phyloP scores from a whole-genome alignment of 768 basidiomycete species.

The Cantharellus cinnabarinus region DNA sequence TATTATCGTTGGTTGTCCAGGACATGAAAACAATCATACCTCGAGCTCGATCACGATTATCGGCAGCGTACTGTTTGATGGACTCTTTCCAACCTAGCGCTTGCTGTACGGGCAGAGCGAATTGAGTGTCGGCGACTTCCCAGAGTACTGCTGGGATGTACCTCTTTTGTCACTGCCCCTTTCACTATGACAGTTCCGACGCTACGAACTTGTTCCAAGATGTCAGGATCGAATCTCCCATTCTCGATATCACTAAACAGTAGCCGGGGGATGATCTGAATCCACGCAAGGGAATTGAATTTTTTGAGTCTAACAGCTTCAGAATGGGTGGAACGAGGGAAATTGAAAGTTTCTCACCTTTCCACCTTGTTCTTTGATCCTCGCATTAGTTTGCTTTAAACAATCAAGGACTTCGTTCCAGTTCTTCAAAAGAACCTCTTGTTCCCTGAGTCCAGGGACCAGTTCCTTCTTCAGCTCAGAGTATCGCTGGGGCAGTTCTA shows the following conservation, averaged over 20 bases:
- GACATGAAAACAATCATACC: slow-evolving; percentile 15
- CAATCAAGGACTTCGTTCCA: slow-evolving; percentile 37
- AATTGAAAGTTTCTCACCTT: neutral
- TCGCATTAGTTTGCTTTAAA: slow-evolving; percentile 26
- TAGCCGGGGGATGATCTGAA: slow-evolving; percentile 30
- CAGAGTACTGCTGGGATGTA: neutral
- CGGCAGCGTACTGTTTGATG: slow-evolving; percentile 32
- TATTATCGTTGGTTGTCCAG: slow-evolving; percentile 9
- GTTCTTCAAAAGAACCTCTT: slow-evolving; percentile 20
- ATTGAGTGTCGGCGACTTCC: slow-evolving; percentile 8
- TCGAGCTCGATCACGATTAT: slow-evolving; percentile 17
- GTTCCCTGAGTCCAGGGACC: slow-evolving; percentile 19
- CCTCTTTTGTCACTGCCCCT: neutral
- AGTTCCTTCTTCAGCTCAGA: slow-evolving; percentile 36
- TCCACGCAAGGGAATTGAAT: neutral
- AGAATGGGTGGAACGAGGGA: neutral
- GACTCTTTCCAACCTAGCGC: slow-evolving; percentile 17
- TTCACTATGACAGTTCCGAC: neutral
- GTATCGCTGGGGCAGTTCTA: slow-evolving; percentile 35
- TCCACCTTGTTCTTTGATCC: slow-evolving; percentile 17
- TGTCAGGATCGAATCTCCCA: neutral
- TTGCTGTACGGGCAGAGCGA: slow-evolving; percentile 6
- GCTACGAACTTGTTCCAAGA: neutral
- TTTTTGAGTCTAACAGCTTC: neutral
- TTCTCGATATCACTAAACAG: slow-evolving; percentile 1